Conservation (phyloP, 352 stramenopile species). For the Ophiocytium majus region DNA sequence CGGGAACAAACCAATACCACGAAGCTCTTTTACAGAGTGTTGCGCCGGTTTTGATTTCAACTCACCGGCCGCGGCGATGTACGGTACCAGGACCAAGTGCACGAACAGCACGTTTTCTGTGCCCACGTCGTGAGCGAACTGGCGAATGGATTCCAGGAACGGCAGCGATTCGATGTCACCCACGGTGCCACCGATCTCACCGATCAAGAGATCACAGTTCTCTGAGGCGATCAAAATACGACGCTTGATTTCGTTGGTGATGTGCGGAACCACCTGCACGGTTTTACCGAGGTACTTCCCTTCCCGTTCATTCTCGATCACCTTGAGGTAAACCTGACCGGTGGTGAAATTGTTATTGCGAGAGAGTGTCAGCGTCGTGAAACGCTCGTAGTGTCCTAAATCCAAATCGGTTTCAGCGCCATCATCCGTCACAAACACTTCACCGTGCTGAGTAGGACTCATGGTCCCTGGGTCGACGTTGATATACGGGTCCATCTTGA, state of each 20-base stretch:
- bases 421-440: slow-evolving; percentile 96
- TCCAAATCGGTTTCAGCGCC: slow-evolving; percentile 94
- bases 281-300: slow-evolving; percentile 98
- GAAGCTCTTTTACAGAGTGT: slow-evolving; percentile 79
- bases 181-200: slow-evolving; percentile 97
- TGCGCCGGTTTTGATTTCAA: slow-evolving; percentile 96
- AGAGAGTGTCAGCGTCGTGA: slow-evolving; percentile 60
- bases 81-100: slow-evolving; percentile 89
- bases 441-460: slow-evolving; percentile 88
- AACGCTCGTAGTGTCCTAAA: slow-evolving; percentile 99
- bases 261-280: slow-evolving; percentile 77
- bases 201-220: slow-evolving; percentile 95
- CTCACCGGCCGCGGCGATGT: slow-evolving; percentile 68
- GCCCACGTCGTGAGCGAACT: slow-evolving; percentile 89
- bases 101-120: slow-evolving; percentile 89
- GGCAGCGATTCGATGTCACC: slow-evolving; percentile 99
- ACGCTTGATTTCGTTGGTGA: slow-evolving; percentile 81
- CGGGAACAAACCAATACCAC: slow-evolving; percentile 67
- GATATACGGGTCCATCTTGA: slow-evolving; percentile 99
- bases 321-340: slow-evolving; percentile 93
- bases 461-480: slow-evolving; percentile 96
- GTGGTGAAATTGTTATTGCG: slow-evolving; percentile 98
- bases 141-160: slow-evolving; percentile 97
- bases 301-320: slow-evolving; percentile 90
- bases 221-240: slow-evolving; percentile 98